Percentiles rank a stretch among this genome's conserved stretches.
phyloP scores from a whole-genome alignment of 2,329 filamentous ascomycete species.

The Fusarium sp. region DNA sequence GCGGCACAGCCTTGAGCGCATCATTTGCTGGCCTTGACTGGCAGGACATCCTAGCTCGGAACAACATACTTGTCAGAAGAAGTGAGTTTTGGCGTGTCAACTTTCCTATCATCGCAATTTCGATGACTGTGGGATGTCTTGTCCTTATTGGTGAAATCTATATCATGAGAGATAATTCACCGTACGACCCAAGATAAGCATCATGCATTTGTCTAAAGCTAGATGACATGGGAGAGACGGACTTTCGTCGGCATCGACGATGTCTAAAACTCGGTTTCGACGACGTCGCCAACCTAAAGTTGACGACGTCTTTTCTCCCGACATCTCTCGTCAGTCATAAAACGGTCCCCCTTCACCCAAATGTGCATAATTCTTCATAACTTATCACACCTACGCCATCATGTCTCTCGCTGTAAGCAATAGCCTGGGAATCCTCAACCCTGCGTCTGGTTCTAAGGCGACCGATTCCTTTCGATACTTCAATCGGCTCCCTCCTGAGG shows the following conservation, averaged over 20 bases:
- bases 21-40: conserved; percentile 79
- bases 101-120: conserved; percentile 75
- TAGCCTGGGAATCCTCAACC: background rate
- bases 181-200: conserved; percentile 7
- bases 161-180: conserved; percentile 51
- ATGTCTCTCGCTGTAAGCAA: background rate
- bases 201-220: background rate
- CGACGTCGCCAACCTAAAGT: background rate
- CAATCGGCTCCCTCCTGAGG: background rate
- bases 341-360: background rate
- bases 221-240: background rate
- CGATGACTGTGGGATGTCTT: conserved; percentile 73
- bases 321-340: background rate
- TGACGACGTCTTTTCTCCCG: background rate
- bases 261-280: background rate
- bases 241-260: background rate
- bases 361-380: background rate
- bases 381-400: background rate
- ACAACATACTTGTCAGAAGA: conserved; percentile 73
- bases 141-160: conserved; percentile 76
- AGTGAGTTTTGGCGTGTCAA: conserved; percentile 79
- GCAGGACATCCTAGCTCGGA: conserved; percentile 76
- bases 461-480: background rate
- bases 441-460: background rate
- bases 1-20: conserved; percentile 78